Percentiles rank a stretch among this genome's conserved stretches.
Conservation (phyloP, 768 basidiomycete species). For the Leccinum disarticulatum region DNA sequence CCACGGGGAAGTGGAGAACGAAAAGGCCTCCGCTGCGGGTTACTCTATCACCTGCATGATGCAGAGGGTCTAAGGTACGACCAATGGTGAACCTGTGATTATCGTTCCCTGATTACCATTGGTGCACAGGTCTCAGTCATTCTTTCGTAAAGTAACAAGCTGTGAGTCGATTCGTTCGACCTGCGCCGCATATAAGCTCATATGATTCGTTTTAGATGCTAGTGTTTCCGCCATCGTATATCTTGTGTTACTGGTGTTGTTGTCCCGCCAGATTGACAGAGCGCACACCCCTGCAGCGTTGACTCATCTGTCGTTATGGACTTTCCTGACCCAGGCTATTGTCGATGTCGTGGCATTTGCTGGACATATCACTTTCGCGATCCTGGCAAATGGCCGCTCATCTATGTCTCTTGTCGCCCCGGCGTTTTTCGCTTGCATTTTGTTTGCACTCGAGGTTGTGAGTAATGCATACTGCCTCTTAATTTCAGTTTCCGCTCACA, state of each 20-base stretch:
- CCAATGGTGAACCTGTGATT: neutral
- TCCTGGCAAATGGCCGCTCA: conserved; percentile 78
- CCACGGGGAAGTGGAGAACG: conserved; percentile 68
- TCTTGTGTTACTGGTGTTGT: conserved; percentile 61
- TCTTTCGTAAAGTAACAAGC: conserved; percentile 74
- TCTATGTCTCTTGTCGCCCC: conserved; percentile 82
- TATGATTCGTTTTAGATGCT: conserved; percentile 52
- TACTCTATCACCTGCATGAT: conserved; percentile 64
- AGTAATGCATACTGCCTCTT: conserved; percentile 25
- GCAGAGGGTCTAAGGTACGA: conserved; percentile 69
- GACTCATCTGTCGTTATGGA: conserved; percentile 78
- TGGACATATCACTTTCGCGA: conserved; percentile 85
- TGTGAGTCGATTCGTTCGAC: conserved; percentile 38
- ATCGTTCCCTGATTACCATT: neutral
- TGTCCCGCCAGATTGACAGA: conserved; percentile 70
- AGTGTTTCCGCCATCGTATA: conserved; percentile 67
- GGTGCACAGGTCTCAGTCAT: conserved; percentile 48
- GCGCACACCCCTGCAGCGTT: conserved; percentile 80
- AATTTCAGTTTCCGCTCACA: neutral
- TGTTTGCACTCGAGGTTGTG: conserved; percentile 84
- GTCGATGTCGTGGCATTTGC: conserved; percentile 86
- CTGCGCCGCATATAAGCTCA: conserved; percentile 4
- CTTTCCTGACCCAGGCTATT: conserved; percentile 75
- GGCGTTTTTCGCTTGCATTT: conserved; percentile 76
- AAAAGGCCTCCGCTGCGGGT: conserved; percentile 58